phyloP scores from a whole-genome alignment of 2,329 filamentous ascomycete genomes.

The Tolypocladium amazonense region DNA sequence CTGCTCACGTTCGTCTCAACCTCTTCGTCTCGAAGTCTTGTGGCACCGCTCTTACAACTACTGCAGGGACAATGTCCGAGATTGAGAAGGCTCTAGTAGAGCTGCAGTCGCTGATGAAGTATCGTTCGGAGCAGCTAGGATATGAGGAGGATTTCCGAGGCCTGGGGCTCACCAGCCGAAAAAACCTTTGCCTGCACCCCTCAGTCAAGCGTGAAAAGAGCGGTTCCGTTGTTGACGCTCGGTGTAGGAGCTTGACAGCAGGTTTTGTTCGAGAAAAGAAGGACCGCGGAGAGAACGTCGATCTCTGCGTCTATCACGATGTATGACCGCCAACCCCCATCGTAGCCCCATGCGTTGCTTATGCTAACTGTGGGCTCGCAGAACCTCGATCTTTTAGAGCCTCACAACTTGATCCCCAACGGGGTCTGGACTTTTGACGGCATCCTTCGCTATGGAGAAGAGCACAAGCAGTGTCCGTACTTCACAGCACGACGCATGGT shows the following conservation, averaged over 20 bases:
- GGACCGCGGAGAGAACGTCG: slow-evolving; percentile 85
- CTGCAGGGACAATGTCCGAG: slow-evolving; percentile 83
- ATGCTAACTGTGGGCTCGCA: slow-evolving; percentile 20
- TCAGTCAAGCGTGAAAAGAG: slow-evolving; percentile 96
- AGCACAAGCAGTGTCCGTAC: slow-evolving; percentile 95
- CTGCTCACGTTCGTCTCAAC: slow-evolving; percentile 60
- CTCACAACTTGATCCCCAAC: slow-evolving; percentile 87
- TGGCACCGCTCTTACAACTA: not conserved
- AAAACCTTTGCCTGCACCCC: slow-evolving; percentile 93
- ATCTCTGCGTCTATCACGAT: slow-evolving; percentile 92
- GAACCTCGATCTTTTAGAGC: slow-evolving; percentile 90
- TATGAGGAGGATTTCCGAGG: slow-evolving; percentile 87
- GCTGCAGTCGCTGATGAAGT: slow-evolving; percentile 88
- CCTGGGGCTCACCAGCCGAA: slow-evolving; percentile 86
- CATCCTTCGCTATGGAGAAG: slow-evolving; percentile 78
- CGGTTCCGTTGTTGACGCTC: slow-evolving; percentile 85
- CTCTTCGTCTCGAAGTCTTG: not conserved
- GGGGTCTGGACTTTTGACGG: slow-evolving; percentile 94
- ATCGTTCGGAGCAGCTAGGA: slow-evolving; percentile 80
- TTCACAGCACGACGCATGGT: slow-evolving; percentile 94
- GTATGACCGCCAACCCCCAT: slow-evolving; percentile 31
- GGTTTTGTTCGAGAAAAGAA: slow-evolving; percentile 98
- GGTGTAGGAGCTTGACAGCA: slow-evolving; percentile 88
- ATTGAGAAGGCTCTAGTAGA: slow-evolving; percentile 96
- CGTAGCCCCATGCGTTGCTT: not conserved